A percentile compares a stretch with the other conserved stretches of the same genome.
Conservation (phyloP, 2,329 filamentous ascomycete species). For the Fusarium sp. region DNA sequence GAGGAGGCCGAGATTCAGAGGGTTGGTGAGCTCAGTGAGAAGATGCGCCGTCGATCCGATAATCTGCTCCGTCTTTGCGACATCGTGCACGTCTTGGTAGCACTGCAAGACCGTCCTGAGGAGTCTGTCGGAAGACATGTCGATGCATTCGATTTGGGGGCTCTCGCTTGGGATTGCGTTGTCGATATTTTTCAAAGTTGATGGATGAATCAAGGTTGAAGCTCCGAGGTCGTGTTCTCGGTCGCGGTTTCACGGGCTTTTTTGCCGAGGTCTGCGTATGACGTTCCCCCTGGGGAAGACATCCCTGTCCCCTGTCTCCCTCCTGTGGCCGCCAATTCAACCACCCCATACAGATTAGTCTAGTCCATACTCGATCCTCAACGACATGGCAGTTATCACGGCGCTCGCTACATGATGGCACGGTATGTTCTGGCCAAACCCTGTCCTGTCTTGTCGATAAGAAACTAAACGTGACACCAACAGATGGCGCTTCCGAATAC, state of each 20-base stretch:
- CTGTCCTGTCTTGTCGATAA: not conserved
- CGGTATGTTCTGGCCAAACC: constrained; percentile 18
- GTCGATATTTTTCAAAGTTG: constrained; percentile 13
- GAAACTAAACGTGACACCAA: constrained; percentile 12
- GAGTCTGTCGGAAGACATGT: constrained; percentile 73
- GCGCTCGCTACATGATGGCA: constrained; percentile 40
- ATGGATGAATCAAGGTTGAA: constrained; percentile 2
- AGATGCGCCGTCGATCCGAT: constrained; percentile 73
- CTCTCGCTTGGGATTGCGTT: not conserved
- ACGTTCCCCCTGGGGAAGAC: constrained; percentile 34
- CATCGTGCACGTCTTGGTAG: constrained; percentile 63
- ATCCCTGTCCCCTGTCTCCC: constrained; percentile 19
- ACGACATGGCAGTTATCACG: constrained; percentile 8
- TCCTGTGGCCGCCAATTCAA: constrained; percentile 34
- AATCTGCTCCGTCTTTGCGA: constrained; percentile 62
- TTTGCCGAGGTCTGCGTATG: constrained; percentile 45
- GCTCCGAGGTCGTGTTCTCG: constrained; percentile 25
- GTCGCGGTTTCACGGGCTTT: constrained; percentile 39
- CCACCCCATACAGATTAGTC: no score
- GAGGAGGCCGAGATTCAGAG: constrained; percentile 76
- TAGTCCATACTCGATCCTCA: constrained; percentile 16
- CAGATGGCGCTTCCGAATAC: constrained; percentile 42
- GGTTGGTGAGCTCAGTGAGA: constrained; percentile 75
- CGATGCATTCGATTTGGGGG: constrained; percentile 19
- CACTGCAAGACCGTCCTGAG: constrained; percentile 71